Percentiles rank a stretch among this genome's conserved stretches.
phyloP scores from a whole-genome alignment of 805 yeast genomes.

The Nakazawaea holstii region DNA sequence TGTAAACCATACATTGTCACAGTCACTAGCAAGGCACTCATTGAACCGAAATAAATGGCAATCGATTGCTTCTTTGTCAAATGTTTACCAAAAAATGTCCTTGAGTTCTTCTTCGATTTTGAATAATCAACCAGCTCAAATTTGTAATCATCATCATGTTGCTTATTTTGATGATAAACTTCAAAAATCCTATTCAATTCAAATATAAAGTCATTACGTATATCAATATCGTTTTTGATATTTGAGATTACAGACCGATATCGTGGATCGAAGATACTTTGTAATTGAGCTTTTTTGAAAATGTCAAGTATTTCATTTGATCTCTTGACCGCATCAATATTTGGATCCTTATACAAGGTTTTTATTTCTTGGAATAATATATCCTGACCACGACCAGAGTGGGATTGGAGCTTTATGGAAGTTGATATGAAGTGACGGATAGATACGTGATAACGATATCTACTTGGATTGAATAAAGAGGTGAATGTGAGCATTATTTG shows the following conservation, averaged over 20 bases:
- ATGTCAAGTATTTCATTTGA: slow-evolving; percentile 1
- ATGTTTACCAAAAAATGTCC: neutral
- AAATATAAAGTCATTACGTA: neutral
- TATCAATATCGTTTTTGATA: neutral
- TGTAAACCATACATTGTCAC: slow-evolving; percentile 3
- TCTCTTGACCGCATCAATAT: neutral
- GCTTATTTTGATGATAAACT: slow-evolving; percentile 3
- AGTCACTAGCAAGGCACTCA: slow-evolving; percentile 3
- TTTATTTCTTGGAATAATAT: neutral
- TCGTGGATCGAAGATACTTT: neutral
- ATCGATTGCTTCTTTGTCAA: slow-evolving; percentile 1
- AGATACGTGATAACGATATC: too few species aligned
- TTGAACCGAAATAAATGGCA: slow-evolving; percentile 1
- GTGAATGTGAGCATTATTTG: too few species aligned
- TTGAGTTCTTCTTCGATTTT: neutral
- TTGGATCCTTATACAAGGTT: neutral
- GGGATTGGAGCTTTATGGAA: neutral
- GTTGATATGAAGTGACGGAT: neutral
- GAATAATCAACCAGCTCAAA: slow-evolving; percentile 2
- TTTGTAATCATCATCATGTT: slow-evolving; percentile 5
- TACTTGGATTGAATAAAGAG: too few species aligned
- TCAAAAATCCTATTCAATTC: slow-evolving; percentile 3
- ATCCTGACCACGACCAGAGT: neutral
- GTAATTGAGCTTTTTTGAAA: neutral
- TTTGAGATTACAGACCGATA: neutral